Conservation (phyloP, 169 alveolate genomes). For the Plasmodium vinckei region DNA sequence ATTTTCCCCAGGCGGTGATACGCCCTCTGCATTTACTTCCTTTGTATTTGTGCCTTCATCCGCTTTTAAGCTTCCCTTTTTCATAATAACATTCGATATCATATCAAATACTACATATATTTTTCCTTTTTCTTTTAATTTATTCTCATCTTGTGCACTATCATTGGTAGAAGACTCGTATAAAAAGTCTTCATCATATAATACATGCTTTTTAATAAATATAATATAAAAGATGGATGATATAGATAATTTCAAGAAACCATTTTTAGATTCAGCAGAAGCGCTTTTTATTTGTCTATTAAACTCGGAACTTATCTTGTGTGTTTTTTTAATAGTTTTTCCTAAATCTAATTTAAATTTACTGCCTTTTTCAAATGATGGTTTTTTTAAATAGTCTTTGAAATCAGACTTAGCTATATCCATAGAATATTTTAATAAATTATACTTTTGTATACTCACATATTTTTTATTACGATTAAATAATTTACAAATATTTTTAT, state of each 20-base stretch:
- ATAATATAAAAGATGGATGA: conserved; percentile 15
- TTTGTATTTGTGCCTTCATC: neutral
- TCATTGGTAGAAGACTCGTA: conserved; percentile 10
- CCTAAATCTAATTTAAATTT: conserved; percentile 35
- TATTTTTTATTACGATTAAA: conserved; percentile 20
- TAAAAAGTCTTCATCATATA: conserved; percentile 22
- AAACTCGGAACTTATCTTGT: neutral
- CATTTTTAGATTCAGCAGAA: neutral
- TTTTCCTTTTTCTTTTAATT: neutral
- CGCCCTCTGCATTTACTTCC: neutral
- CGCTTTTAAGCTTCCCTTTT: neutral
- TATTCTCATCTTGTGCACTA: neutral
- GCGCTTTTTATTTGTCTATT: neutral
- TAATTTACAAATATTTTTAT: conserved; percentile 15
- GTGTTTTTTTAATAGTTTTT: neutral
- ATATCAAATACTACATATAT: too few species aligned
- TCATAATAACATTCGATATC: neutral
- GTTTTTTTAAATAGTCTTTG: conserved; percentile 26
- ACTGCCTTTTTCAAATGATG: conserved; percentile 25
- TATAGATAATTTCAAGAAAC: conserved; percentile 6
- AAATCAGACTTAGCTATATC: conserved; percentile 48
- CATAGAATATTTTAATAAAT: conserved; percentile 28
- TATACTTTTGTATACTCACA: conserved; percentile 8
- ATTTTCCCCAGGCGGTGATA: neutral
- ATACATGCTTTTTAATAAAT: conserved; percentile 30